phyloP scores from a whole-genome alignment of 2,329 filamentous ascomycete species.

The Talaromyces sp. region DNA sequence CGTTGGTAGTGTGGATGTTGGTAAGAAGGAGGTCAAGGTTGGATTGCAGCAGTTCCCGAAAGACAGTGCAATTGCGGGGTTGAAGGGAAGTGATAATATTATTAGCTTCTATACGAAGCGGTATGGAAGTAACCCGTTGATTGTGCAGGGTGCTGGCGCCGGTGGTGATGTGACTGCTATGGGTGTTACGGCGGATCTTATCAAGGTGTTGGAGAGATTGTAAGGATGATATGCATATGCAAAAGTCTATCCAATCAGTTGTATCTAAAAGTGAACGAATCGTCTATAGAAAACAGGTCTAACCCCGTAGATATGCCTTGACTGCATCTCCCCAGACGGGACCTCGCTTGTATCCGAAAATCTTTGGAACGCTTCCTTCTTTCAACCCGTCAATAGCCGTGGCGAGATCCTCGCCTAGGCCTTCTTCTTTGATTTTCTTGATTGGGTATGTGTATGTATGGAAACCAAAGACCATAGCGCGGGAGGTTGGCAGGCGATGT shows the following conservation, averaged over 20 bases:
- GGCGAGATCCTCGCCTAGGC: slow-evolving; percentile 54
- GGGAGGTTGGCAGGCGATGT: slow-evolving; percentile 55
- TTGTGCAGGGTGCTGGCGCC: slow-evolving; percentile 90
- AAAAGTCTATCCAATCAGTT: background rate
- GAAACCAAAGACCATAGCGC: slow-evolving; percentile 60
- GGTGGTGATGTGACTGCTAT: slow-evolving; percentile 96
- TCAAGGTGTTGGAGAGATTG: slow-evolving; percentile 80
- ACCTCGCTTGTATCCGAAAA: slow-evolving; percentile 59
- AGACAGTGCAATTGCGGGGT: slow-evolving; percentile 84
- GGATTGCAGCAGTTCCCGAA: slow-evolving; percentile 86
- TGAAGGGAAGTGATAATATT: slow-evolving; percentile 98
- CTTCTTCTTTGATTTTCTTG: slow-evolving; percentile 56
- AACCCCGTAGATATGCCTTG: slow-evolving; percentile 49
- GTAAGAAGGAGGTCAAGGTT: slow-evolving; percentile 79
- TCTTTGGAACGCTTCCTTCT: slow-evolving; percentile 56
- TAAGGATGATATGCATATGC: background rate
- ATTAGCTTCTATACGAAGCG: slow-evolving; percentile 98
- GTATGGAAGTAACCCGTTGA: slow-evolving; percentile 86
- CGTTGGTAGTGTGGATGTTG: slow-evolving; percentile 87
- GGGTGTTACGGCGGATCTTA: slow-evolving; percentile 90
- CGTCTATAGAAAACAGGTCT: background rate
- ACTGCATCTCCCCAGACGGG: slow-evolving; percentile 58
- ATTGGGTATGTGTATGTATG: slow-evolving; percentile 63
- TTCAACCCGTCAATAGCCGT: slow-evolving; percentile 60
- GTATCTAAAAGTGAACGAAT: background rate